Conservation (phyloP, 345 rosid species). For the Camelina neglecta region DNA sequence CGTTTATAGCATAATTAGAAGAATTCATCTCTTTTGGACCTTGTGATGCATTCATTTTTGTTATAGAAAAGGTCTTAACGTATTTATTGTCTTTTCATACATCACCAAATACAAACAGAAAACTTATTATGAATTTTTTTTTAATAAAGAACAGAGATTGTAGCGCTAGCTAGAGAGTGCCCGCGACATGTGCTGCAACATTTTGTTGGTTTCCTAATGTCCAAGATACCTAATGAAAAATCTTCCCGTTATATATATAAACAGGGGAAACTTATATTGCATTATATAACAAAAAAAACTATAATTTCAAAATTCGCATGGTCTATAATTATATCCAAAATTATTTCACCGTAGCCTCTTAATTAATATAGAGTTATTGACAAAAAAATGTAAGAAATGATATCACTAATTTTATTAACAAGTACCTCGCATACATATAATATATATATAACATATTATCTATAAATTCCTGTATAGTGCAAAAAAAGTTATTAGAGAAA, state of each 20-base stretch:
- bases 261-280: too few species aligned
- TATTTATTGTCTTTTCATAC: background rate
- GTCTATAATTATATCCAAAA: too few species aligned
- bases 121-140: background rate
- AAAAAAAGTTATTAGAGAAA: background rate
- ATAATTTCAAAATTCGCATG: background rate
- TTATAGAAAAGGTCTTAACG: background rate
- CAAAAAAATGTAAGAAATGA: too few species aligned
- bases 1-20: background rate
- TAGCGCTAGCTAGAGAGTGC: constrained; percentile 13
- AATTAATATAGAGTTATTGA: too few species aligned
- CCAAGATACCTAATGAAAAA: constrained; percentile 19
- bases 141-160: background rate
- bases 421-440: background rate
- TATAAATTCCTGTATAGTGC: background rate
- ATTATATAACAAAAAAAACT: background rate
- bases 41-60: background rate
- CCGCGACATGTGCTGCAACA: constrained; percentile 48
- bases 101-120: background rate
- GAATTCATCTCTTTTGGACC: constrained; percentile 10
- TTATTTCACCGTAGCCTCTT: too few species aligned
- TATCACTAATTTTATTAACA: background rate
- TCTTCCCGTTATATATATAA: background rate
- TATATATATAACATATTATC: too few species aligned
- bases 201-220: constrained; percentile 36